A percentile compares a stretch with the other conserved stretches of the same genome.
These are phyloP conservation scores for Hygrocybe punicea DNA, from an alignment of 768 basidiomycete species.

Conservation along the genomic window DNA sequence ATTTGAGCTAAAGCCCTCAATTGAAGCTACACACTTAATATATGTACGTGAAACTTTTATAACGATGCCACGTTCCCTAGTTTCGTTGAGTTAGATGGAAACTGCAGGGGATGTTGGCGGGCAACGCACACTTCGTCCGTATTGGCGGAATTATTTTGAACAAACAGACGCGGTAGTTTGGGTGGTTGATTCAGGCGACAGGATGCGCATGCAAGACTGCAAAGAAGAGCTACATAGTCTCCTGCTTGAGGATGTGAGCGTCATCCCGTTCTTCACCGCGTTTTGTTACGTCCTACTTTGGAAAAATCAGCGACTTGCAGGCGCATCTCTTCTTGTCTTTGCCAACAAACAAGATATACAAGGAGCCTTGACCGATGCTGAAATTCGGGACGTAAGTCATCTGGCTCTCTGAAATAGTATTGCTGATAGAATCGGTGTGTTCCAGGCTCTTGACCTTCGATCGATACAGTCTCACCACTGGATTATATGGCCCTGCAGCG, in stretches of 20 bases:
- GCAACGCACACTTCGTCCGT: slow-evolving; percentile 90
- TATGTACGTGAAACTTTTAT: slow-evolving; percentile 49
- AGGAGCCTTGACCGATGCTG: slow-evolving; percentile 75
- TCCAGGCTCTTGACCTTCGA: slow-evolving; percentile 73
- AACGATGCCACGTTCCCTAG: slow-evolving; percentile 16
- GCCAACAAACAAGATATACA: slow-evolving; percentile 97
- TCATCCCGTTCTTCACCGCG: slow-evolving; percentile 6
- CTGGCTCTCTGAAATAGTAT: slow-evolving; percentile 11
- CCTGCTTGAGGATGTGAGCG: slow-evolving; percentile 84
- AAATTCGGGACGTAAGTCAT: slow-evolving; percentile 75
- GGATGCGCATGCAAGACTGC: slow-evolving; percentile 87
- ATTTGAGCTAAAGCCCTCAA: slow-evolving; percentile 16
- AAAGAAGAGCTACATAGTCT: slow-evolving; percentile 81
- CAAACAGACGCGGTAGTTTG: slow-evolving; percentile 97
- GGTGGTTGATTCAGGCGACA: slow-evolving; percentile 96
- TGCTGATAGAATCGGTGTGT: slow-evolving; percentile 10
- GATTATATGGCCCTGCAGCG: slow-evolving; percentile 89
- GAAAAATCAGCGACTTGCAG: slow-evolving; percentile 70
- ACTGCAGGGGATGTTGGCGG: slow-evolving; percentile 94
- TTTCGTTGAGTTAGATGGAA: slow-evolving; percentile 13
- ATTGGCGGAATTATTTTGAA: slow-evolving; percentile 99
- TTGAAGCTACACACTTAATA: slow-evolving; percentile 70
- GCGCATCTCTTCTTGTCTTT: slow-evolving; percentile 93
- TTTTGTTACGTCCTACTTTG: not conserved
- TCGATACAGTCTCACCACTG: slow-evolving; percentile 86